These are phyloP conservation scores for Rhynchospora pubera DNA, from an alignment of 176 grass and related monocot genomes.

Conservation along the genomic window DNA sequence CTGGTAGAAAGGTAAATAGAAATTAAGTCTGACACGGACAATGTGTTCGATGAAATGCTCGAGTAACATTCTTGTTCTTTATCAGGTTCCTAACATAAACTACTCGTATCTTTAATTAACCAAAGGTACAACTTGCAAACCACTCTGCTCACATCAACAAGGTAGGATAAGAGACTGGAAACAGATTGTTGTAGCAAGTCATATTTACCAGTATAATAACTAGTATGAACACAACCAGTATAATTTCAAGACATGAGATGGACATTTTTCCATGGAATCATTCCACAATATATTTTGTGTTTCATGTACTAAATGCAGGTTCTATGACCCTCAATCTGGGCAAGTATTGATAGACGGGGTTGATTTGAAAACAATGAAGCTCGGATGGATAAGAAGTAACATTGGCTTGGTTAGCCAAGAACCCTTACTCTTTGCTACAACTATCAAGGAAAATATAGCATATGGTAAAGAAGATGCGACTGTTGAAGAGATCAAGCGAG, in stretches of 20 bases:
- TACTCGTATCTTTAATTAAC: no score
- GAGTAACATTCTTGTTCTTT: background rate
- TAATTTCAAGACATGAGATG: background rate
- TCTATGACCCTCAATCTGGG: conserved; percentile 84
- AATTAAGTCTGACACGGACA: background rate
- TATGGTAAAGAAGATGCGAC: conserved; percentile 66
- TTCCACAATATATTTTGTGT: background rate
- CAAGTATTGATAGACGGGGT: conserved; percentile 68
- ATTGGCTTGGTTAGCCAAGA: conserved; percentile 87
- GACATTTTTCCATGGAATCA: background rate
- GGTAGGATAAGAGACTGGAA: background rate
- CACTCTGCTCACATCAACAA: background rate
- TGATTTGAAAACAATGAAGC: conserved; percentile 56
- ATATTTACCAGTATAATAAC: background rate
- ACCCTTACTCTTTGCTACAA: conserved; percentile 61
- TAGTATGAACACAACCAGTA: background rate
- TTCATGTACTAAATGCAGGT: conserved; percentile 27
- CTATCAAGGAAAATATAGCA: conserved; percentile 67
- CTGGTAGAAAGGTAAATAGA: conserved; percentile 36
- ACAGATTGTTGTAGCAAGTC: background rate
- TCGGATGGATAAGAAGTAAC: conserved; percentile 59
- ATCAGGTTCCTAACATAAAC: background rate
- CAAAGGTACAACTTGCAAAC: background rate
- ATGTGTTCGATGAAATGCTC: background rate
- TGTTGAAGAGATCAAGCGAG: conserved; percentile 44